These are phyloP conservation scores for Solanum sejunctum DNA, from an alignment of 257 asterid genomes.

Conservation along the genomic window DNA sequence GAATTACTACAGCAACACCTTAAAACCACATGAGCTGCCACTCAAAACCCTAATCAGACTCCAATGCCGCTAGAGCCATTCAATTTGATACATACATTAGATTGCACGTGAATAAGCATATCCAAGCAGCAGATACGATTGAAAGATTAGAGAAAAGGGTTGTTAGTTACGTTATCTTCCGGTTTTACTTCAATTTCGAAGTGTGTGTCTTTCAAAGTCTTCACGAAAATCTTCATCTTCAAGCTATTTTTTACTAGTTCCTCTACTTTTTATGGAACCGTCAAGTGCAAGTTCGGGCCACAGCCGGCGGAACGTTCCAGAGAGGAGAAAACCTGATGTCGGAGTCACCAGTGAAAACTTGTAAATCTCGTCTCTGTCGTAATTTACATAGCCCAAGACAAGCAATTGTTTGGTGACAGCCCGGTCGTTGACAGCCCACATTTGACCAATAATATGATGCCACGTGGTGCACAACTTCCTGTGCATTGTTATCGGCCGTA, in stretches of 20 bases:
- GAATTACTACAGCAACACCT: not conserved
- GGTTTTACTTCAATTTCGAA: slow-evolving; percentile 80
- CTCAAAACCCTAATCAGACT: slow-evolving; percentile 30
- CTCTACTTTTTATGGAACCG: not conserved
- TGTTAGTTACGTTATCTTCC: slow-evolving; percentile 39
- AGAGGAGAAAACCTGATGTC: not conserved
- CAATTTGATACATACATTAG: not conserved
- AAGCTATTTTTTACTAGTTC: not conserved
- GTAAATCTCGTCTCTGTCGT: slow-evolving; percentile 6
- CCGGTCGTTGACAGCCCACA: not conserved
- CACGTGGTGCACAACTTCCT: not conserved
- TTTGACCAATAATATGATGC: not conserved
- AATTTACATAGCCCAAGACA: slow-evolving; percentile 10
- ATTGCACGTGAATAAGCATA: not conserved
- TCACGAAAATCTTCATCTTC: slow-evolving; percentile 65
- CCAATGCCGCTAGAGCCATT: not conserved
- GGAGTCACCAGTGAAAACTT: slow-evolving; percentile 8
- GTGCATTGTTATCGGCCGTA: too few relatives aligned
- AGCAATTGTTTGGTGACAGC: slow-evolving; percentile 10
- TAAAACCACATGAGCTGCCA: not conserved
- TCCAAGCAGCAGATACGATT: not conserved
- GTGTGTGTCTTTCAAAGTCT: slow-evolving; percentile 75
- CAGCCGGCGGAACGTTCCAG: slow-evolving; percentile 9
- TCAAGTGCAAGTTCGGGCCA: slow-evolving; percentile 24
- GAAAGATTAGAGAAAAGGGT: not conserved